Evolutionary conservation across 169 alveolate species (phyloP).

Genomic region (Eimeria sp.): DNA sequence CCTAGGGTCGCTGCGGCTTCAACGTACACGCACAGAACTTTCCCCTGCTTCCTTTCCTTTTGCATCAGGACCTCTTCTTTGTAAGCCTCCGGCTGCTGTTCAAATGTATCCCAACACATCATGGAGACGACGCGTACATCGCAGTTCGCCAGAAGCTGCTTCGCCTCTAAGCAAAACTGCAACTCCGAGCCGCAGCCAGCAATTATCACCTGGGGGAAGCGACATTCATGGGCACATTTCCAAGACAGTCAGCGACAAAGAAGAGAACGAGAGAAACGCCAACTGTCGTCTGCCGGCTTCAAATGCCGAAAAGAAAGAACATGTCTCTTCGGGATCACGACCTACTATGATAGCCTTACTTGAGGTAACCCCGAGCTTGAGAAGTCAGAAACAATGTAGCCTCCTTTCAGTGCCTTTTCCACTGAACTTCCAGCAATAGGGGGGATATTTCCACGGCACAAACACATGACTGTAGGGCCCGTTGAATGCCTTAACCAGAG

Average conservation of each 20-base stretch:
- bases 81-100: conserved; percentile 85
- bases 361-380: conserved; percentile 48
- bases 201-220: conserved; percentile 84
- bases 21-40: conserved; percentile 77
- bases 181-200: conserved; percentile 89
- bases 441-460: conserved; percentile 86
- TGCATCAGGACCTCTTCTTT: conserved; percentile 47
- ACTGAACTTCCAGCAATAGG: conserved; percentile 84
- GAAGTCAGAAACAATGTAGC: conserved; percentile 87
- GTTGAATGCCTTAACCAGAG: conserved; percentile 77
- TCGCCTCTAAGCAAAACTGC: conserved; percentile 88
- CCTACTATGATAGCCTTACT: neutral
- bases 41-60: conserved; percentile 63
- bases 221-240: neutral
- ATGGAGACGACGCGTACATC: conserved; percentile 90
- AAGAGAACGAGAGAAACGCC: neutral
- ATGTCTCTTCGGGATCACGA: neutral
- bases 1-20: conserved; percentile 81
- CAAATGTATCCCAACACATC: conserved; percentile 90
- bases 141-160: conserved; percentile 79
- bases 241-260: neutral
- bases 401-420: conserved; percentile 88
- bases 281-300: neutral
- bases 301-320: neutral
- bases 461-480: conserved; percentile 81